phyloP scores from a whole-genome alignment of 306 rosid species.

The Cicer chorassanicum region DNA sequence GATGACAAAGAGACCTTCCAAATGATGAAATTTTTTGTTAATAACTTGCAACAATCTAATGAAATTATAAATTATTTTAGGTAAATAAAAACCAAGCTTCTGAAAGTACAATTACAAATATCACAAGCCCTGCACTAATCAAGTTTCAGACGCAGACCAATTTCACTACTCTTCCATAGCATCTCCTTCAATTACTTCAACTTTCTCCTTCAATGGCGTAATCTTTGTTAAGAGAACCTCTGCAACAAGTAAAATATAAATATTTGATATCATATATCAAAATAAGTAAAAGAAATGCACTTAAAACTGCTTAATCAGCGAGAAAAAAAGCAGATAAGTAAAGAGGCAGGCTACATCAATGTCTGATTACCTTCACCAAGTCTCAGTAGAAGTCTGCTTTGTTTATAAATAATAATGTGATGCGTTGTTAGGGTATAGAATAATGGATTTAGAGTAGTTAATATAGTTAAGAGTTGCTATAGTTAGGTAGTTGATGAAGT shows the following conservation, averaged over 20 bases:
- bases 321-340: background rate
- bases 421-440: too few relatives aligned
- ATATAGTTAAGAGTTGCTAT: too few relatives aligned
- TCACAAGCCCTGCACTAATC: constrained; percentile 33
- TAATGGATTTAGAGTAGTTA: too few relatives aligned
- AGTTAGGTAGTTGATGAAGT: too few relatives aligned
- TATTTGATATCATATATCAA: constrained; percentile 27
- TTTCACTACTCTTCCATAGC: constrained; percentile 81
- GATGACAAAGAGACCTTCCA: background rate
- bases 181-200: constrained; percentile 72
- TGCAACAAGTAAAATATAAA: constrained; percentile 49
- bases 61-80: background rate
- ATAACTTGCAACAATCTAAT: constrained; percentile 17
- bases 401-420: too few relatives aligned
- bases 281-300: background rate
- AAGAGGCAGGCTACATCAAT: too few relatives aligned
- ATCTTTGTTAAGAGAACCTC: constrained; percentile 89
- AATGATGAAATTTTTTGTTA: constrained; percentile 17
- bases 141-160: constrained; percentile 29
- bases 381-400: too few relatives aligned
- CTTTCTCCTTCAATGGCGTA: constrained; percentile 69
- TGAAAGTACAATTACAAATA: constrained; percentile 7
- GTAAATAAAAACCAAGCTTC: constrained; percentile 25
- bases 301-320: constrained; percentile 4
- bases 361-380: too few relatives aligned